phyloP scores from a whole-genome alignment of 441 rosid genomes.

The Erodium moschatum region DNA sequence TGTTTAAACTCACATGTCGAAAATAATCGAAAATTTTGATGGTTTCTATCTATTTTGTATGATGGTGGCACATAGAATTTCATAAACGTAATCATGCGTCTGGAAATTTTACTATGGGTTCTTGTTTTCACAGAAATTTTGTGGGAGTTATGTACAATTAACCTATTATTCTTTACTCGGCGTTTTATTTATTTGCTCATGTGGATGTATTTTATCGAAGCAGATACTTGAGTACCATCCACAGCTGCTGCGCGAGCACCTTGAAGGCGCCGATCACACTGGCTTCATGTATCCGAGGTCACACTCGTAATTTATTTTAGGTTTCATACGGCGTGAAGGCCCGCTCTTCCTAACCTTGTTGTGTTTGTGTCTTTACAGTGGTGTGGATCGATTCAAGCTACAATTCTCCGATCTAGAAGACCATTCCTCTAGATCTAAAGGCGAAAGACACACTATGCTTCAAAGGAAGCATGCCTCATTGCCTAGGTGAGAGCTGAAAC shows the following conservation, averaged over 20 bases:
- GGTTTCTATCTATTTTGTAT: too few relatives aligned
- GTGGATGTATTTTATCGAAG: constrained; percentile 16
- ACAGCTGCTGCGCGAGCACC: constrained; percentile 90
- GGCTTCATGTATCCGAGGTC: constrained; percentile 99
- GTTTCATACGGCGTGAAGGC: too few relatives aligned
- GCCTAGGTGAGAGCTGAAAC: constrained; percentile 59
- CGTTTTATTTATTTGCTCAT: constrained; percentile 13
- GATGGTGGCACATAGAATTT: too few relatives aligned
- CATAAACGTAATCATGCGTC: too few relatives aligned
- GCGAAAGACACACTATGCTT: constrained; percentile 61
- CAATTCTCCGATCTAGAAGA: constrained; percentile 99
- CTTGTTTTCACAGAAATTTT: too few relatives aligned
- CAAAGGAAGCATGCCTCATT: constrained; percentile 90
- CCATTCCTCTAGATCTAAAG: constrained; percentile 46
- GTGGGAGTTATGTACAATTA: too few relatives aligned
- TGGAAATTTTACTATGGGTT: too few relatives aligned
- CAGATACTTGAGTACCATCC: constrained; percentile 98
- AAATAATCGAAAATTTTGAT: too few relatives aligned
- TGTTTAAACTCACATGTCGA: too few relatives aligned
- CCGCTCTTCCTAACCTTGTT: not conserved
- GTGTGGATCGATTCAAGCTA: constrained; percentile 91
- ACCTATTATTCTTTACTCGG: not conserved
- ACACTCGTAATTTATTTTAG: not conserved
- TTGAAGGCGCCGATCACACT: constrained; percentile 90
- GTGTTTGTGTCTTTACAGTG: constrained; percentile 37